Conservation (phyloP, 1,139 yeast species). For the Pichia sp. region DNA sequence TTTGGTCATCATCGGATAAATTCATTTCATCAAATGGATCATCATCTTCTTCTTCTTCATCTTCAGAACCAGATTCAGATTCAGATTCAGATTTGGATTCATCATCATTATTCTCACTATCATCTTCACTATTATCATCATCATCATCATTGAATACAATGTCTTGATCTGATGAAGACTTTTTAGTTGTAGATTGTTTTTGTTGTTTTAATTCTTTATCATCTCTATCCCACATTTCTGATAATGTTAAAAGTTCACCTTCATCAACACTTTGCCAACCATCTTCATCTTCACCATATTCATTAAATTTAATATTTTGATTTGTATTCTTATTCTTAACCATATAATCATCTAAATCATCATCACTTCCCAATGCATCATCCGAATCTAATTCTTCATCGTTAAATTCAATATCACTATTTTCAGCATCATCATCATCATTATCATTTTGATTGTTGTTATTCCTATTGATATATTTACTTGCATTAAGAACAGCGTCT, state of each 20-base stretch:
- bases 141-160: constrained; percentile 30
- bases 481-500: constrained; percentile 31
- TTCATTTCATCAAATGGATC: constrained; percentile 27
- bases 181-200: neutral
- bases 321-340: too few relatives aligned
- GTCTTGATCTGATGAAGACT: constrained; percentile 19
- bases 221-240: constrained; percentile 87
- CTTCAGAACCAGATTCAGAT: constrained; percentile 24
- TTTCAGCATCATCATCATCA: constrained; percentile 32
- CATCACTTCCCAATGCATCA: constrained; percentile 71
- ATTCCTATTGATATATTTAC: constrained; percentile 25
- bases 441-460: neutral
- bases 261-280: constrained; percentile 58
- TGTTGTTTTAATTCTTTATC: constrained; percentile 37
- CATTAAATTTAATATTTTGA: constrained; percentile 24
- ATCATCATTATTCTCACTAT: constrained; percentile 20
- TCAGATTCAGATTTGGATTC: constrained; percentile 24
- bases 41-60: constrained; percentile 26
- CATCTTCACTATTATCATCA: constrained; percentile 24
- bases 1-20: constrained; percentile 23
- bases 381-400: constrained; percentile 75
- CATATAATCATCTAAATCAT: constrained; percentile 55
- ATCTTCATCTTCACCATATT: constrained; percentile 39
- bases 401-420: constrained; percentile 33
- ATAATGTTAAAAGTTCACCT: constrained; percentile 62